phyloP scores from a whole-genome alignment of 108 stramenopile genomes.

The Pseudonitzschia multiseries region DNA sequence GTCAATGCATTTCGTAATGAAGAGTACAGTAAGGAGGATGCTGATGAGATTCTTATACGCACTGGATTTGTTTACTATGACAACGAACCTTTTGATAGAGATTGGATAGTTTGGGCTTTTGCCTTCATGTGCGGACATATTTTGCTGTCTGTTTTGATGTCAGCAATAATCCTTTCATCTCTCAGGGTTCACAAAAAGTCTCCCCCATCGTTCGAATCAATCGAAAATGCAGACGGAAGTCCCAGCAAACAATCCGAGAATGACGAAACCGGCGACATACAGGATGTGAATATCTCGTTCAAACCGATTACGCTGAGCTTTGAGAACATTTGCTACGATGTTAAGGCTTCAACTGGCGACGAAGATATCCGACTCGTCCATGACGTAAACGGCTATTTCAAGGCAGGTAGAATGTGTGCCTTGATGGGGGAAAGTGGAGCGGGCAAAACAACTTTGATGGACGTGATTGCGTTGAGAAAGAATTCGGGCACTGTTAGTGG shows the following conservation, averaged over 20 bases:
- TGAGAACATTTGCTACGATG: slow-evolving; percentile 68
- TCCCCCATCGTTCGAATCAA: slow-evolving; percentile 17
- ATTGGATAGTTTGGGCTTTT: slow-evolving; percentile 67
- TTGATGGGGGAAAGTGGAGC: slow-evolving; percentile 62
- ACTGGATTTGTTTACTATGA: slow-evolving; percentile 46
- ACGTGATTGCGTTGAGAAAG: slow-evolving; percentile 76
- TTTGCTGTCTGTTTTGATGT: slow-evolving; percentile 37
- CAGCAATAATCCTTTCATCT: slow-evolving; percentile 40
- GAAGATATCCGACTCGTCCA: slow-evolving; percentile 58
- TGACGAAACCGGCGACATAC: slow-evolving; percentile 11
- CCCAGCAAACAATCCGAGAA: neutral
- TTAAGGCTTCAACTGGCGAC: slow-evolving; percentile 58
- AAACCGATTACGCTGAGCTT: slow-evolving; percentile 69
- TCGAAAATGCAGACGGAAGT: neutral
- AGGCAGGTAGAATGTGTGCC: slow-evolving; percentile 63
- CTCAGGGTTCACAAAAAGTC: slow-evolving; percentile 14
- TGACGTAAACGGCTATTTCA: slow-evolving; percentile 62
- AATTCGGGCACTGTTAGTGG: slow-evolving; percentile 55
- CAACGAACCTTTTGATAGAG: slow-evolving; percentile 41
- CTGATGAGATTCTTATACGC: slow-evolving; percentile 43
- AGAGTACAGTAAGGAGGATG: slow-evolving; percentile 39
- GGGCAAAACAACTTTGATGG: slow-evolving; percentile 46
- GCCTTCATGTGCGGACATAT: slow-evolving; percentile 48
- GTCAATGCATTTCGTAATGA: slow-evolving; percentile 48
- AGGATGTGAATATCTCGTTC: slow-evolving; percentile 53